phyloP scores from a whole-genome alignment of 805 yeast genomes.

The Isabelozyma rhagii region DNA sequence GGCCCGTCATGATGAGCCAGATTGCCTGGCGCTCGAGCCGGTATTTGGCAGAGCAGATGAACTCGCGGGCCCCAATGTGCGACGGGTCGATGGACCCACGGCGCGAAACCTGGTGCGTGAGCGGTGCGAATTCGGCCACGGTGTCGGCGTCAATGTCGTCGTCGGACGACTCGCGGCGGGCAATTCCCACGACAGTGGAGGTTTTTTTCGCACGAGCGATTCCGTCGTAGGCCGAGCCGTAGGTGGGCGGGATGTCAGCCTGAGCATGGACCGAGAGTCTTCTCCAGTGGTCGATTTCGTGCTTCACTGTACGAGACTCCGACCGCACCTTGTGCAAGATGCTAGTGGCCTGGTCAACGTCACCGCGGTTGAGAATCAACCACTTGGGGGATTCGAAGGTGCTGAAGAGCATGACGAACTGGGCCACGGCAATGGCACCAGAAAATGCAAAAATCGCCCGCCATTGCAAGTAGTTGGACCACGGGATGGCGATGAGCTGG shows the following conservation, averaged over 20 bases:
- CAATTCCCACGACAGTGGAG: neutral
- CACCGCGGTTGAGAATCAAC: conserved; percentile 30
- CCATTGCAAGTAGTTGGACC: conserved; percentile 38
- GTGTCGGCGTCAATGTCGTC: neutral
- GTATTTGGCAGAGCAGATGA: conserved; percentile 14
- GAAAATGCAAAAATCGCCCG: conserved; percentile 28
- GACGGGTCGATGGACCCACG: conserved; percentile 30
- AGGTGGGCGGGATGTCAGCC: neutral
- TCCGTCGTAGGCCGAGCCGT: neutral
- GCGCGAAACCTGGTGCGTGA: conserved; percentile 11
- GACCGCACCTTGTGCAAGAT: conserved; percentile 28
- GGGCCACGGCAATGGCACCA: conserved; percentile 19
- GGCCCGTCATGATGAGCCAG: conserved; percentile 33
- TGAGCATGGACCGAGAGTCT: conserved; percentile 13
- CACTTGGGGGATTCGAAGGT: conserved; percentile 42
- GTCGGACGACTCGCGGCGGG: too few species aligned
- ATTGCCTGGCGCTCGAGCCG: conserved; percentile 27
- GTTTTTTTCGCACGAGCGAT: conserved; percentile 2
- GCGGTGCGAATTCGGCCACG: conserved; percentile 2
- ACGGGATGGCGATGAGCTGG: conserved; percentile 28
- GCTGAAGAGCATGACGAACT: conserved; percentile 29
- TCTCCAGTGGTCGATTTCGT: conserved; percentile 38
- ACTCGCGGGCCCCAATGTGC: conserved; percentile 15
- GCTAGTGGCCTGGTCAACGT: conserved; percentile 22
- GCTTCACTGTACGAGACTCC: conserved; percentile 23